A percentile compares a stretch with the other conserved stretches of the same genome.
phyloP scores from a whole-genome alignment of 306 rosid species.

The Acmispon strigosus region DNA sequence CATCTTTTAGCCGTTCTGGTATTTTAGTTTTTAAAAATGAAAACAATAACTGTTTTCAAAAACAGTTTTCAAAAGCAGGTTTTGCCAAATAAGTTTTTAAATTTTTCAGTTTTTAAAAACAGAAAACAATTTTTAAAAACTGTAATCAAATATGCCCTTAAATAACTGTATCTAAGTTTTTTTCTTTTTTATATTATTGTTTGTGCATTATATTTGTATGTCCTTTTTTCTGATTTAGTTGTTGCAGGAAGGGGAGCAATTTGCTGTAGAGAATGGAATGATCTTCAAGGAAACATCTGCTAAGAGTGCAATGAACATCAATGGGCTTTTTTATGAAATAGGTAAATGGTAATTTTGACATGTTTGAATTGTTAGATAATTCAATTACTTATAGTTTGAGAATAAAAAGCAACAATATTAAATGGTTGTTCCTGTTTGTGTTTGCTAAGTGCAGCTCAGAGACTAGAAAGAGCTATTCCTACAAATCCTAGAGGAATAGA shows the following conservation, averaged over 20 bases:
- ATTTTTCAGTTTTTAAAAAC: no score
- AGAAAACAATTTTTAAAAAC: no score
- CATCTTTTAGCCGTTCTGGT: no score
- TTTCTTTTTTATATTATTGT: no score
- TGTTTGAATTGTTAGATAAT: no score
- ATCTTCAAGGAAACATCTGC: slow-evolving; percentile 62
- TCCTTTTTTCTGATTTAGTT: neutral
- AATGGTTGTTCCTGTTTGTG: neutral
- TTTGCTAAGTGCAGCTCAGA: slow-evolving; percentile 38
- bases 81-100: no score
- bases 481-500: slow-evolving; percentile 33
- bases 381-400: neutral
- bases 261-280: slow-evolving; percentile 57
- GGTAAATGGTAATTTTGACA: slow-evolving; percentile 43
- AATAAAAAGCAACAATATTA: neutral
- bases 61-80: no score
- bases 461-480: slow-evolving; percentile 41
- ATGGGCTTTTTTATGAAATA: slow-evolving; percentile 59
- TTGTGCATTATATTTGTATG: no score
- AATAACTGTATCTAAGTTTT: no score
- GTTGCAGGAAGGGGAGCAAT: slow-evolving; percentile 52
- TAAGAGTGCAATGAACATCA: slow-evolving; percentile 42
- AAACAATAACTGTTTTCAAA: no score
- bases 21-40: no score
- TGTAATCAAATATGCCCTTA: no score